Evolutionary conservation across 306 rosid species (phyloP).

Genomic region (Vigna angularis): DNA sequence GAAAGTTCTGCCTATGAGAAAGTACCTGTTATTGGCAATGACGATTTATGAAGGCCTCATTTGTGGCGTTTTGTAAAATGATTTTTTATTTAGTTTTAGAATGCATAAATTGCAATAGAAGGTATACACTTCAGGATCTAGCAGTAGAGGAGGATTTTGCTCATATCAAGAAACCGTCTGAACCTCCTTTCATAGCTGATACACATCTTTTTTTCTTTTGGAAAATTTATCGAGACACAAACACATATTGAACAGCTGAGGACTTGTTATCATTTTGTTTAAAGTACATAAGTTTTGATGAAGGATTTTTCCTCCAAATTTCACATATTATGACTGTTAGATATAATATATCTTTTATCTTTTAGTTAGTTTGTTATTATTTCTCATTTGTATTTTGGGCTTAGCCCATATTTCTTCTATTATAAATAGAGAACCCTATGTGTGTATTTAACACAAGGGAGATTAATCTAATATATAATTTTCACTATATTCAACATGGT

Average conservation of each 20-base stretch:
- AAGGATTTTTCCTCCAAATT: neutral
- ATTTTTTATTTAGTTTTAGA: slow-evolving; percentile 31
- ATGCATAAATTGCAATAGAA: slow-evolving; percentile 32
- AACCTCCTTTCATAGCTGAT: slow-evolving; percentile 11
- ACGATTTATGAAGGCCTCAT: slow-evolving; percentile 57
- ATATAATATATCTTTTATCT: no score
- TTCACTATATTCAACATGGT: no score
- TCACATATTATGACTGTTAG: neutral
- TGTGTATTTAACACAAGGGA: no score
- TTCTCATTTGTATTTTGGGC: no score
- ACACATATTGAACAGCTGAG: neutral
- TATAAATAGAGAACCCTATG: no score
- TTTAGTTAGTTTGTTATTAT: no score
- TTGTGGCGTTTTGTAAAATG: slow-evolving; percentile 33
- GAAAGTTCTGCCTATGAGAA: slow-evolving; percentile 64
- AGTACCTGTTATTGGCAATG: slow-evolving; percentile 78
- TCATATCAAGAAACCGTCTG: neutral
- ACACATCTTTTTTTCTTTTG: neutral
- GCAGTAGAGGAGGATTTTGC: slow-evolving; percentile 32
- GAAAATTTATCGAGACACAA: neutral
- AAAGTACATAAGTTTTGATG: neutral
- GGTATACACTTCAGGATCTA: slow-evolving; percentile 16
- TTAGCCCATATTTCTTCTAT: no score
- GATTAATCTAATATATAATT: no score
- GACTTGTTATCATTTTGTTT: neutral